phyloP scores from a whole-genome alignment of 2,329 filamentous ascomycete genomes.

The Ambrosiella xylebori region DNA sequence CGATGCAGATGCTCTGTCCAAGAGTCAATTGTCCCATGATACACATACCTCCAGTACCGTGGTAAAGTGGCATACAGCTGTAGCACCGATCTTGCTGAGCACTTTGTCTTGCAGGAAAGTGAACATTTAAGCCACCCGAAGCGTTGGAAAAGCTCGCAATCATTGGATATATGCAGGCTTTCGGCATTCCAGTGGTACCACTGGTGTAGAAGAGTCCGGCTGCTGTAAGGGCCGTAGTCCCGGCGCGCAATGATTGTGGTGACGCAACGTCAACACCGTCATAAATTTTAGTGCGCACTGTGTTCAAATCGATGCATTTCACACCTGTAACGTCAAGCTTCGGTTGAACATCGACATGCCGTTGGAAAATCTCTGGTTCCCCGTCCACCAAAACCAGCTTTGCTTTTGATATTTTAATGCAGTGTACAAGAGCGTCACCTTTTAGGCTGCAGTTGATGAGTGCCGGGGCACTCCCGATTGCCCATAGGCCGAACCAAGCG shows the following conservation, averaged over 20 bases:
- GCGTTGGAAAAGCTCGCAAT: conserved; percentile 21
- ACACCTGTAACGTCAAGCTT: conserved; percentile 35
- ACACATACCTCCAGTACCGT: conserved; percentile 52
- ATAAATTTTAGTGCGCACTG: conserved; percentile 25
- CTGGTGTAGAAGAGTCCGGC: conserved; percentile 55
- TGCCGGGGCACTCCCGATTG: conserved; percentile 50
- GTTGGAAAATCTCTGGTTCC: conserved; percentile 32
- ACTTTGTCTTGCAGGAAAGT: conserved; percentile 16
- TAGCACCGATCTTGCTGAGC: conserved; percentile 39
- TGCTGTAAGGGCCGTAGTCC: conserved; percentile 34
- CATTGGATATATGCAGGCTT: conserved; percentile 46
- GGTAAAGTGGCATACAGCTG: conserved; percentile 60
- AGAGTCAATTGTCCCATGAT: conserved; percentile 35
- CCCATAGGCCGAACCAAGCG: conserved; percentile 45
- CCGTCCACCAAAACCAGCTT: conserved; percentile 55
- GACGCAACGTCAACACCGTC: conserved; percentile 32
- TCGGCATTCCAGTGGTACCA: conserved; percentile 60
- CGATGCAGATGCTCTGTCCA: conserved; percentile 41
- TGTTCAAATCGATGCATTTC: conserved; percentile 35
- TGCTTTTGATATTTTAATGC: conserved; percentile 39
- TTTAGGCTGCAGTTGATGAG: conserved; percentile 55
- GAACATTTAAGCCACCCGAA: conserved; percentile 13
- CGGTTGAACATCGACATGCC: conserved; percentile 39
- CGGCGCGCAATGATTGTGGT: conserved; percentile 35
- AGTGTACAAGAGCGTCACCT: conserved; percentile 47